phyloP scores from a whole-genome alignment of 257 asterid genomes.

The Capsicum chinense region DNA sequence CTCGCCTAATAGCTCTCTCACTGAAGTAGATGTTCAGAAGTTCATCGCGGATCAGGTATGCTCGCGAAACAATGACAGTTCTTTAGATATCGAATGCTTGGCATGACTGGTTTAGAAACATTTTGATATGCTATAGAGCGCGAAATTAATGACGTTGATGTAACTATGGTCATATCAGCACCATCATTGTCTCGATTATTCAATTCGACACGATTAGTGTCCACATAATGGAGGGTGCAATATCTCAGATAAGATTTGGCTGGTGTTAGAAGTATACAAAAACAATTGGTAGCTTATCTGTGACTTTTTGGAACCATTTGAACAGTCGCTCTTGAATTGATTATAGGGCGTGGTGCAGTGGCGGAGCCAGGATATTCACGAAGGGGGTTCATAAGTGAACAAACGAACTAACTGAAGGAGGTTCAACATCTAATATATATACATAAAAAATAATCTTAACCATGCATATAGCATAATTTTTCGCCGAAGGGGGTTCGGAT shows the following conservation, averaged over 20 bases:
- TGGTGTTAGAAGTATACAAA: background rate
- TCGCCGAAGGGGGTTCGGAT: too few species aligned
- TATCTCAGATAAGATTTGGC: background rate
- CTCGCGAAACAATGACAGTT: background rate
- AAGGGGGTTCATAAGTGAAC: too few species aligned
- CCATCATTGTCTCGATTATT: background rate
- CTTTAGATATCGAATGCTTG: background rate
- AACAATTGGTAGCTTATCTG: background rate
- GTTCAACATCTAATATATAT: too few species aligned
- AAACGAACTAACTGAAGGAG: too few species aligned
- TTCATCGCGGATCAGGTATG: constrained; percentile 87
- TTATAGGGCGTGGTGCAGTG: background rate
- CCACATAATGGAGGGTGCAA: background rate
- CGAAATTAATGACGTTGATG: background rate
- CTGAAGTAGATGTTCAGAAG: constrained; percentile 81
- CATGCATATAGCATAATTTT: too few species aligned
- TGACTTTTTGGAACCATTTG: background rate
- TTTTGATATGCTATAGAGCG: background rate
- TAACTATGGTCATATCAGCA: background rate
- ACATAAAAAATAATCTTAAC: too few species aligned
- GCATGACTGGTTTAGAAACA: background rate
- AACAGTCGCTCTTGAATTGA: background rate
- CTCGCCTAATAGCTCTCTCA: constrained; percentile 76
- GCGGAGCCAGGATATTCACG: too few species aligned
- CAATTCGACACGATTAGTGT: background rate